Base-by-base conservation (phyloP, 495 filamentous ascomycete genomes). In the Penicillium antarcticum region DNA sequence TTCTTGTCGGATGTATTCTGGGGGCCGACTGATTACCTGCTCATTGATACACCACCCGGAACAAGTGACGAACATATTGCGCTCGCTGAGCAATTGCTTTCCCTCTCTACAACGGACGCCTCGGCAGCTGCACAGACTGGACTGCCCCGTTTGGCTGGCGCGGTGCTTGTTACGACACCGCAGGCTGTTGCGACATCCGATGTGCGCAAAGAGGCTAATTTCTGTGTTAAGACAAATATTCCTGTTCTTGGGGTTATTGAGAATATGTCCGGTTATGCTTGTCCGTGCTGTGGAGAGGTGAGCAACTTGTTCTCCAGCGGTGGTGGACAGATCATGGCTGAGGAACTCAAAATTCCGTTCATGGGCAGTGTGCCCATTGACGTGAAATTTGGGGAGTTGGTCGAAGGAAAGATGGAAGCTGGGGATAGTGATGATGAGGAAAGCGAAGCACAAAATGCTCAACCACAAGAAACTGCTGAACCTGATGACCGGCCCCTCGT, bases 11-110 rank as follows among this genome's bases (percentile, higher is more conserved):
- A 96, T 65, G 92, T 96, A 5, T 80, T 86, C n/a, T 98, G 94
- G 94, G 87, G 85, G 26, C 76, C 80, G 10, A 80, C 91, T 26
- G 91, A 96, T 67, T 96, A 89, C 69, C 78, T 98, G 9, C 80
- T 98, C 45, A 87, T 98, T 56, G 94, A 98, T 72, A 98, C 94
- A 2, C 94, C 94, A 21, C 94, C 94, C 0, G 94, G 94, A 13
- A 98, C 94, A 9, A 94, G 88, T 43, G 94, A 98, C 68, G 94
- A 98, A 68, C 94, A 98, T 68, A 98, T 98, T 50, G 90, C 89
- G 6, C 81, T 98, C 11, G 89, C 89, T 10, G 92, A 97, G 61
- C 91, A 87, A 12, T 74, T 97, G 5, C 73, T 95, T 36, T 79
- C 76, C 13, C 67, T 79, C 16, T 70, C 73, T 2, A 71, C 70